phyloP scores from a whole-genome alignment of 495 filamentous ascomycete species.

The Hypoxylon fragiforme region DNA sequence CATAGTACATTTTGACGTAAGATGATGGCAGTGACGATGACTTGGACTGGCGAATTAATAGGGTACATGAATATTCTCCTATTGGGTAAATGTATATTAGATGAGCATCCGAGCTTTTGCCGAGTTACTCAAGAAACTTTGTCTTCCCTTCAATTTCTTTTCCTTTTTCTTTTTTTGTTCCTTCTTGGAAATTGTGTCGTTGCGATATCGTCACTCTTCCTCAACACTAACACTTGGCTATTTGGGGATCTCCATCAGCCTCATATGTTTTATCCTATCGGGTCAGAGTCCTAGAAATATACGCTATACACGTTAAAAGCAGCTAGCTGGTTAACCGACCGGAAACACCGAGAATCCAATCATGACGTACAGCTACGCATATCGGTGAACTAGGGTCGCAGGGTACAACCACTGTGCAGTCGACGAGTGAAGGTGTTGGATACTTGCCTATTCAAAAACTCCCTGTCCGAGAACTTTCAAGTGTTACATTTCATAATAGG shows the following conservation, averaged over 20 bases:
- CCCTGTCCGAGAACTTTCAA: not conserved
- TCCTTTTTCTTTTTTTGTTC: not conserved
- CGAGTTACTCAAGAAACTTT: not conserved
- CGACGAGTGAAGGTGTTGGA: not conserved
- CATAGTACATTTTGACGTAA: not conserved
- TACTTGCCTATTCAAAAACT: constrained; percentile 14
- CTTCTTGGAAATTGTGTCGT: not conserved
- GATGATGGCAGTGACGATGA: constrained; percentile 4
- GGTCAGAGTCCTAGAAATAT: not conserved
- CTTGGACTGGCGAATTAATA: not conserved
- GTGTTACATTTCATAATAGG: not conserved
- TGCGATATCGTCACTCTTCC: constrained; percentile 2
- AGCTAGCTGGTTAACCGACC: constrained; percentile 19
- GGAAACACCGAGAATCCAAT: constrained; percentile 31
- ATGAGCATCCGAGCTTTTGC: not conserved
- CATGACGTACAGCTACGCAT: constrained; percentile 5
- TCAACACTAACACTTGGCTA: no score
- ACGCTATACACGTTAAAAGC: no score
- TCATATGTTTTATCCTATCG: constrained; percentile 1
- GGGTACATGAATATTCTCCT: not conserved
- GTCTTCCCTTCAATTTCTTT: not conserved
- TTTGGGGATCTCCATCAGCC: constrained; percentile 12
- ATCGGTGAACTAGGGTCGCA: constrained; percentile 4
- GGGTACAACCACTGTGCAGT: not conserved
- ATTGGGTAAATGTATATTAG: not conserved